Base-by-base conservation (phyloP, 495 filamentous ascomycete species). In the Hypoxylon lienhwacheense region DNA sequence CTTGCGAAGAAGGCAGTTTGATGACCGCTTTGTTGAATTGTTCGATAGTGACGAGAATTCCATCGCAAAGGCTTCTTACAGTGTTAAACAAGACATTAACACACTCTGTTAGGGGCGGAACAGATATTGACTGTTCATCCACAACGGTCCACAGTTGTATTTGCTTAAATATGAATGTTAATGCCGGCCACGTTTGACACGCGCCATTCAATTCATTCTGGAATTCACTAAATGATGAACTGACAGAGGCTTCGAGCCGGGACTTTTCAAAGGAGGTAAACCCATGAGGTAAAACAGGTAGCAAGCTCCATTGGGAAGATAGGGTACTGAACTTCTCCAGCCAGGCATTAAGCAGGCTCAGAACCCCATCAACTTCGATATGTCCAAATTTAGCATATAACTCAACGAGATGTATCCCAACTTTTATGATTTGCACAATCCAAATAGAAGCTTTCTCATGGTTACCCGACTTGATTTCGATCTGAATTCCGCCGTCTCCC, bases 1-100 rank as follows among this genome's bases (percentile, higher is more conserved):
- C 81, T 15, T 77, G 67, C 1, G 80, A 80, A 12, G 66, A 51
- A 5, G 86, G 80, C 1, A 82, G 69, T 1, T 53, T 57, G 21
- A 59, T 41, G 10, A 67, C 61, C 1, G 65, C 55, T 41, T 81
- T 81, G 41, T 82, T 81, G 61, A 89, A 77, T 54, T 83, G 79
- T 53, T 95, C 88, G 8, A 91, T 74, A 17, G 85, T 83, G 32
- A 90, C 82, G 4, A 92, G 80, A 32, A 90, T 80, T 39, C 80
- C 80, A 68, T 88, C 84, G 22, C 78, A 78, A 14, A 81, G 67
- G 2, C 66, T 78, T 7, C 84, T 75, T n/a, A 89, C 65, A 2
- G 71, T 77, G 15, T 75, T 53, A 32, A 85, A 82, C n/a, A 87
- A 77, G 1, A 66, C 61, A 10, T 63, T 57, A 12, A 77, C 59